These are phyloP conservation scores for Aspergillus indologenus DNA, from an alignment of 495 filamentous ascomycete genomes.

Conservation along the genomic window DNA sequence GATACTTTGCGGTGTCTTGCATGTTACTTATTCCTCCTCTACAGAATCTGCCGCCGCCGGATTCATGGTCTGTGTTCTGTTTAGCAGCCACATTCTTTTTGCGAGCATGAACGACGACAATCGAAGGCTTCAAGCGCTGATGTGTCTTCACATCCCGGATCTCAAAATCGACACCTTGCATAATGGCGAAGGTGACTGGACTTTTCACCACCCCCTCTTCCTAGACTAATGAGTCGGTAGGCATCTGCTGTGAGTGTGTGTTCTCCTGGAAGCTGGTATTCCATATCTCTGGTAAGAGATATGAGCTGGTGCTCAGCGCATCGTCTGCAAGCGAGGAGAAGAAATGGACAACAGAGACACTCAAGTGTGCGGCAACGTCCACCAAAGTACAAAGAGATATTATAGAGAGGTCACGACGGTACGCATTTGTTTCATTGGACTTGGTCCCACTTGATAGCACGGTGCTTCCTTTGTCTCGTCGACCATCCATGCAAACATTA, in stretches of 20 bases:
- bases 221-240: slow-evolving; percentile 38
- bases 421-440: slow-evolving; percentile 58
- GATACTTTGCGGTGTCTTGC: slow-evolving; percentile 78
- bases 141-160: slow-evolving; percentile 67
- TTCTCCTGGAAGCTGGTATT: slow-evolving; percentile 96
- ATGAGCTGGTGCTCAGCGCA: slow-evolving; percentile 84
- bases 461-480: slow-evolving; percentile 66
- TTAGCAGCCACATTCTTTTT: slow-evolving; percentile 75
- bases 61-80: slow-evolving; percentile 87
- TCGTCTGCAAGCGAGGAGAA: slow-evolving; percentile 79
- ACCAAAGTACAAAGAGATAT: slow-evolving; percentile 24
- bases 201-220: not conserved
- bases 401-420: slow-evolving; percentile 29
- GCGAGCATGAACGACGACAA: slow-evolving; percentile 61
- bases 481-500: slow-evolving; percentile 77
- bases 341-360: slow-evolving; percentile 59
- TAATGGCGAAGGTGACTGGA: slow-evolving; percentile 72
- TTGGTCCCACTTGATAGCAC: slow-evolving; percentile 71
- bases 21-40: slow-evolving; percentile 75
- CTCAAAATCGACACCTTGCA: slow-evolving; percentile 71
- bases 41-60: slow-evolving; percentile 64
- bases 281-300: slow-evolving; percentile 68
- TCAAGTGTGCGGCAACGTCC: slow-evolving; percentile 30
- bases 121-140: slow-evolving; percentile 67
- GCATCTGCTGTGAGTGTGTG: slow-evolving; percentile 77